phyloP scores from a whole-genome alignment of 306 rosid species.

The Corylus avellana region DNA sequence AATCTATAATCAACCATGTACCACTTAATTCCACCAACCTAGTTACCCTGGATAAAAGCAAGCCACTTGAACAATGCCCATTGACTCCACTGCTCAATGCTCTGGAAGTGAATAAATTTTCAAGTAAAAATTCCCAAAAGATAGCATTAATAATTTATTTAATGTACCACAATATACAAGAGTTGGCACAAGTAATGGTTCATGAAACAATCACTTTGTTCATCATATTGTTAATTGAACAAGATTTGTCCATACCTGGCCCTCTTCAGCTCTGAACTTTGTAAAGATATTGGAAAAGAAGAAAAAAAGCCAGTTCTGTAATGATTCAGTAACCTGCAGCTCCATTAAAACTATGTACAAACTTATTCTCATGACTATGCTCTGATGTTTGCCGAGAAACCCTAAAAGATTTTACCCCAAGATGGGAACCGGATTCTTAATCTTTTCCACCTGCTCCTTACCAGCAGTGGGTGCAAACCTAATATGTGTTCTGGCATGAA shows the following conservation, averaged over 20 bases:
- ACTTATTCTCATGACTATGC: constrained; percentile 5
- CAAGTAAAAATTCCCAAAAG: background rate
- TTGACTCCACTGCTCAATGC: background rate
- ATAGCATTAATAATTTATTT: too few relatives aligned
- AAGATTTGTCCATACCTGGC: background rate
- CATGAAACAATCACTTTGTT: background rate
- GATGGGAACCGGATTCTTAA: constrained; percentile 50
- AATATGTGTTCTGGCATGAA: constrained; percentile 85
- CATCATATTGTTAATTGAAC: background rate
- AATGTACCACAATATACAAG: background rate
- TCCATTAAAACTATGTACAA: constrained; percentile 18
- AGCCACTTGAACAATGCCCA: background rate
- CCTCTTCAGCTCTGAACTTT: constrained; percentile 22
- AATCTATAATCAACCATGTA: too few relatives aligned
- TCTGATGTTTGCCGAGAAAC: constrained; percentile 19
- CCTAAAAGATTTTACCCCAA: constrained; percentile 23
- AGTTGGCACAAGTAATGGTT: background rate
- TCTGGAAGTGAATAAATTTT: background rate
- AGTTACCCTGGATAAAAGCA: background rate
- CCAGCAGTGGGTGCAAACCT: constrained; percentile 70
- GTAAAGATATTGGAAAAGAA: constrained; percentile 7
- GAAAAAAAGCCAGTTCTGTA: background rate
- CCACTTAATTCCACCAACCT: too few relatives aligned
- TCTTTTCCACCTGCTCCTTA: constrained; percentile 68
- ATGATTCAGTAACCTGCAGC: constrained; percentile 23